Conservation (phyloP, 164 flowering plant genomes). For the Hamamelis virginiana region DNA sequence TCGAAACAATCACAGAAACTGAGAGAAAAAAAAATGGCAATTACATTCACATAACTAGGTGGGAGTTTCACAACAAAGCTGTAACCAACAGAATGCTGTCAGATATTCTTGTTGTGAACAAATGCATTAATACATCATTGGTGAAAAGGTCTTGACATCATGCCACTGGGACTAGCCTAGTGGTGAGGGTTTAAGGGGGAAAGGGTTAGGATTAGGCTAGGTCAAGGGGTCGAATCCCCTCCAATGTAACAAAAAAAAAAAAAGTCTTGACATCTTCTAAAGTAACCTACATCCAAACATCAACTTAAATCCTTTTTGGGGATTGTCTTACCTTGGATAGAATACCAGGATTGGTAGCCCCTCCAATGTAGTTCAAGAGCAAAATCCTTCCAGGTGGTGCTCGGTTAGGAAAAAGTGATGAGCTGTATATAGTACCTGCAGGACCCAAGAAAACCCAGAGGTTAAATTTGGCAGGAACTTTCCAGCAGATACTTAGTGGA, state of each 20-base stretch:
- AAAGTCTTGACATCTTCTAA: no score
- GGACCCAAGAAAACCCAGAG: constrained; percentile 6
- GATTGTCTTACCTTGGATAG: constrained; percentile 60
- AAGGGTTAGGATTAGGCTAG: no score
- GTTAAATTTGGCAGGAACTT: background rate
- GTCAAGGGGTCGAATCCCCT: no score
- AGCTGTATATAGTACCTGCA: constrained; percentile 95
- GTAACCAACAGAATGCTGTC: no score
- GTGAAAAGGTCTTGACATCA: background rate
- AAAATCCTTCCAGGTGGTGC: constrained; percentile 87
- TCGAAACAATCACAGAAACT: no score
- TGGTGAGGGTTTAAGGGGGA: no score
- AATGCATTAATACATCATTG: background rate
- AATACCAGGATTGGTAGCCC: constrained; percentile 88
- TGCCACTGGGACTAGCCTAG: no score
- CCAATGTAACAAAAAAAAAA: no score
- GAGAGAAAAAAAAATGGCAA: no score
- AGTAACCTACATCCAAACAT: no score
- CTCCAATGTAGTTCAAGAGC: constrained; percentile 91
- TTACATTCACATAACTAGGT: no score
- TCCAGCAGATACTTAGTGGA: background rate
- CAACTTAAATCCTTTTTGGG: background rate
- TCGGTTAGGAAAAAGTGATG: constrained; percentile 90
- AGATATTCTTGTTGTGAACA: background rate
- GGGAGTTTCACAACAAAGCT: no score